Base-by-base conservation (phyloP, 495 filamentous ascomycete species). In the Ramalina intermedia region DNA sequence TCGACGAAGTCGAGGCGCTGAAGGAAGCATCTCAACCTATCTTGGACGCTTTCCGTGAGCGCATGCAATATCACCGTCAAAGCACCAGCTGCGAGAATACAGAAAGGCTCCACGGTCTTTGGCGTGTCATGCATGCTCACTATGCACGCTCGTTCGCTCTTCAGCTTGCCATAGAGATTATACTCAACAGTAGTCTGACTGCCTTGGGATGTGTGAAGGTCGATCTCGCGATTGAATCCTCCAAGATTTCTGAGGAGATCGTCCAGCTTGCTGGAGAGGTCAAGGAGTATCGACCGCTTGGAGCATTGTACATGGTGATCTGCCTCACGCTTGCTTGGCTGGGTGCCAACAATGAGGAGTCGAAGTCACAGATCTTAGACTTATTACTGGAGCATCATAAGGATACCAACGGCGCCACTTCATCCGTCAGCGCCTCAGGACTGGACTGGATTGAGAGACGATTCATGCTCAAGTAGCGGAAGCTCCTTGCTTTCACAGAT, bases 101-200 rank as follows among this genome's bases (percentile, higher is more conserved):
- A 9, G 21, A 17, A 3, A 1, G 21, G 7, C 21, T 13, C 21
- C 7, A 13, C 7, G 38, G 13, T 1, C 3, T 23, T 8, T 18
- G 16, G 38, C 38, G 7, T 23, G 38, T 23, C 8, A 16, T 64
- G 9, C 56, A 58, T 20, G 61, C 63, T 2, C 59, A 65, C 42
- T 60, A 59, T 47, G 57, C 63, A 26, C 63, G 68, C 14, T 57
- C 56, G 7, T 65, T 69, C 47, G 63, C 58, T 0, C 47, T 69
- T 7, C 63, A 54, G 4, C 46, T 71, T 0, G 53, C 55, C 2
- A 58, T 64, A n/a, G 54, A 54, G 0, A 46, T 62, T 1, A 55
- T 65, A 23, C 59, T 68, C 37, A 69, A 70, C 26, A 61, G 60
- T 39, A 51, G 65, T 13, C 50, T 66, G 3, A 46, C 47, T 14